These are phyloP conservation scores for Oryza rufipogon DNA, from an alignment of 176 grass and related monocot species.

Conservation along the genomic window DNA sequence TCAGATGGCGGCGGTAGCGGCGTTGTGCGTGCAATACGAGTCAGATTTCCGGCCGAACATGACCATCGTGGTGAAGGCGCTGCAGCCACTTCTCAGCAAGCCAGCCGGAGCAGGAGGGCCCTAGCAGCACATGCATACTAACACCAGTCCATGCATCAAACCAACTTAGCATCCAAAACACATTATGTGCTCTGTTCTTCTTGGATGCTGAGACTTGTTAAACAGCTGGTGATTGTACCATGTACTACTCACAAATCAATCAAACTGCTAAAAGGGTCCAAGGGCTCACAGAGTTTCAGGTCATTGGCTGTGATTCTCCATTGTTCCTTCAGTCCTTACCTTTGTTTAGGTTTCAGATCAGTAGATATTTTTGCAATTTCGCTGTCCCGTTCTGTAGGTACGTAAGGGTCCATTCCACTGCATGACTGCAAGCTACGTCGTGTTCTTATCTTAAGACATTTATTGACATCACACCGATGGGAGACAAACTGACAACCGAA, in stretches of 20 bases:
- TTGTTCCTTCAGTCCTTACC: background rate
- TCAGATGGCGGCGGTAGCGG: conserved; percentile 62
- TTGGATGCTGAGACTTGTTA: background rate
- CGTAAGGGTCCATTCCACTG: background rate
- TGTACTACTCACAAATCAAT: background rate
- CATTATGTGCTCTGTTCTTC: background rate
- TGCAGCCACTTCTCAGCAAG: conserved; percentile 59
- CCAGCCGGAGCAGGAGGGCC: background rate
- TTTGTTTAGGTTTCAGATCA: background rate
- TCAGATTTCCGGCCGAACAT: conserved; percentile 67
- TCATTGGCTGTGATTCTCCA: background rate
- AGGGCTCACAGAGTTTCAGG: background rate
- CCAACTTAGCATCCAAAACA: background rate
- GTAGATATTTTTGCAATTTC: background rate
- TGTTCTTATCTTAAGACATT: conserved; percentile 22
- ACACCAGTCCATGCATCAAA: background rate
- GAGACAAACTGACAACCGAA: background rate
- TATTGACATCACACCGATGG: background rate
- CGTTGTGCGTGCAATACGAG: conserved; percentile 66
- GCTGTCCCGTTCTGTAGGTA: background rate
- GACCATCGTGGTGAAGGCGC: conserved; percentile 70
- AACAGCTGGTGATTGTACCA: conserved; percentile 17
- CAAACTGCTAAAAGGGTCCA: conserved; percentile 14
- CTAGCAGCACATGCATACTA: conserved; percentile 14
- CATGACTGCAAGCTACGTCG: background rate